These are phyloP conservation scores for Pythium diclinum DNA, from an alignment of 352 stramenopile genomes.

Conservation along the genomic window DNA sequence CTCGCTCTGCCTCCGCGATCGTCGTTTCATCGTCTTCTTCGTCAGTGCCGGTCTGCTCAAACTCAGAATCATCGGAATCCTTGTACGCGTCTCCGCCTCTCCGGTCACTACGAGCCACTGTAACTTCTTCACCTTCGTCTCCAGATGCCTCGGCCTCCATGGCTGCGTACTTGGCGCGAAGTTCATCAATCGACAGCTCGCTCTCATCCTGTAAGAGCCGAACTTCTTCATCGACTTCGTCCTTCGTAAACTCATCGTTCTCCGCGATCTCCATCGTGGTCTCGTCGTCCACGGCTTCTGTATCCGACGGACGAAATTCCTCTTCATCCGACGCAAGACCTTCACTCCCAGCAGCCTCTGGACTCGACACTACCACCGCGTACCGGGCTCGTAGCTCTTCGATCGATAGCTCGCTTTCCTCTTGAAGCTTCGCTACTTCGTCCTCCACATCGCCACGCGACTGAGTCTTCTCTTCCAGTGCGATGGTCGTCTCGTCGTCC, in stretches of 20 bases:
- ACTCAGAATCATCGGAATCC: constrained; percentile 7
- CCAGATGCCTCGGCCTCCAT: constrained; percentile 18
- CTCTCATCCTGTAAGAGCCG: constrained; percentile 84
- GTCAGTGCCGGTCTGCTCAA: constrained; percentile 14
- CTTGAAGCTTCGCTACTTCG: constrained; percentile 85
- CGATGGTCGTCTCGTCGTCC: constrained; percentile 91
- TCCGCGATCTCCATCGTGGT: constrained; percentile 91
- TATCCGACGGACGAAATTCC: constrained; percentile 35
- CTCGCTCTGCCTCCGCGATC: constrained; percentile 70
- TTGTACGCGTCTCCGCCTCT: constrained; percentile 11
- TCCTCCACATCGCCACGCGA: constrained; percentile 39
- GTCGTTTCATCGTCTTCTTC: constrained; percentile 67
- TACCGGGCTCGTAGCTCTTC: constrained; percentile 73
- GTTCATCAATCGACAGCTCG: constrained; percentile 91
- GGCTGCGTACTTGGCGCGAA: constrained; percentile 46
- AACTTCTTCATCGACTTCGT: constrained; percentile 81
- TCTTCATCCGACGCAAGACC: constrained; percentile 28
- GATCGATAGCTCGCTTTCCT: constrained; percentile 91
- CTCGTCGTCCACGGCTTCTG: constrained; percentile 79
- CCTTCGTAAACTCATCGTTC: constrained; percentile 33
- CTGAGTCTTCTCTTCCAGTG: constrained; percentile 60
- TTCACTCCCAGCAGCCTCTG: neutral
- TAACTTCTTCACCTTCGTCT: neutral
- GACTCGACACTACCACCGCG: constrained; percentile 19
- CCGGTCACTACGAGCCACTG: neutral